Conservation (phyloP, 2,329 filamentous ascomycete genomes). For the Colletotrichum orbiculare region DNA sequence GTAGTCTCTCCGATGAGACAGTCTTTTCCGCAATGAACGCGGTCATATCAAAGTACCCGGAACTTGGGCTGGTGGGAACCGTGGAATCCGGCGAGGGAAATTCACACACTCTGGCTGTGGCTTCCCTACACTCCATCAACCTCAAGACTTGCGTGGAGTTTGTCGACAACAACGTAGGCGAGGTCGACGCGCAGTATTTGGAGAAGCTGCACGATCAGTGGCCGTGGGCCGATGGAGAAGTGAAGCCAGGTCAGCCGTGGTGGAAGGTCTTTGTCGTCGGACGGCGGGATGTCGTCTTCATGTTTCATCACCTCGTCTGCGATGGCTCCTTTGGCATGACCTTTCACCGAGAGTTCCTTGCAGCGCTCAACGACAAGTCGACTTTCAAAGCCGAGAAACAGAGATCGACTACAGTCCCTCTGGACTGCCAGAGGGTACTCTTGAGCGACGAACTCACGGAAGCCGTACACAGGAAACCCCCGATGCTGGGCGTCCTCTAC, state of each 20-base stretch:
- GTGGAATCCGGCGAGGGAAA: conserved; percentile 15
- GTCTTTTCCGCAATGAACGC: conserved; percentile 37
- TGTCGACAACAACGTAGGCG: conserved; percentile 11
- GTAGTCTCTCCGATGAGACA: conserved; percentile 18
- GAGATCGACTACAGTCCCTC: background rate
- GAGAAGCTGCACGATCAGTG: conserved; percentile 25
- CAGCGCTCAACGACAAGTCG: conserved; percentile 18
- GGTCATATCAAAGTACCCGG: conserved; percentile 36
- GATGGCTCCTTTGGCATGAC: conserved; percentile 30
- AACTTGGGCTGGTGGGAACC: conserved; percentile 36
- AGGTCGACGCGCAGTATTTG: background rate
- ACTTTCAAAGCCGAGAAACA: background rate
- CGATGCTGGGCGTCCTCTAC: conserved; percentile 22
- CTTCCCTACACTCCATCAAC: conserved; percentile 20
- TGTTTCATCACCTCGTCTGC: conserved; percentile 32
- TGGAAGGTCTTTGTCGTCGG: conserved; percentile 31
- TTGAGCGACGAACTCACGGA: conserved; percentile 13
- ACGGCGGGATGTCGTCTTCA: conserved; percentile 24
- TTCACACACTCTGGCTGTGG: conserved; percentile 19
- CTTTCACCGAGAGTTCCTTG: conserved; percentile 30
- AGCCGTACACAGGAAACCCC: conserved; percentile 16
- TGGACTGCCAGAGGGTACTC: conserved; percentile 10
- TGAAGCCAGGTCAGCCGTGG: conserved; percentile 22
- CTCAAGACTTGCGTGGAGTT: conserved; percentile 32
- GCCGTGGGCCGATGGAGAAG: conserved; percentile 22